Evolutionary conservation across 352 stramenopile species (phyloP), one percentile per base, ranked within the genome.

Genomic region (Bremia lactucae): DNA sequence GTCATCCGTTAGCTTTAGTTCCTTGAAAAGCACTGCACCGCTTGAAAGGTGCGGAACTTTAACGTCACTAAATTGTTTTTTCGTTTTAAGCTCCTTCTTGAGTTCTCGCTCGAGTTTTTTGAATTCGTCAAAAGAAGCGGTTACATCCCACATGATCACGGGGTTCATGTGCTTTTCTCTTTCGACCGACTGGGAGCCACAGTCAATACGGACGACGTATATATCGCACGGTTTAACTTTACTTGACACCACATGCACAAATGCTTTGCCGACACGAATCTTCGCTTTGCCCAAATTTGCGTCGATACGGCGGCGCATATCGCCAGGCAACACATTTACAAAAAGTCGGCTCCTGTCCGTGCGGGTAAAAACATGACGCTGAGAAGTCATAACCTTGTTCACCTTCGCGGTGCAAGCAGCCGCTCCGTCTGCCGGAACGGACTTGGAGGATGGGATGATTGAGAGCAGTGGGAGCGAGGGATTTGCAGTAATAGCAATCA

Each of bases 161-260:
- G 73, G 77, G 38, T 89, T 89, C 72, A 89, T 83, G 62, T 87
- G 75, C 50, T 90, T 87, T 45, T 90, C 69, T 18, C 51, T 38
- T 1, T 20, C 38, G 11, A 42, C 36, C 16, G 43, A 67, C 13
- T 59, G 52, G 4, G 48, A 31, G 5, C 62, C 53, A 40, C 75
- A 87, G 57, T 90, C 78, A 16, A 90, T 68, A 16, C 78, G 74
- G 13, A 90, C 60, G 18, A 90, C 61, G 52, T 88, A 90, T 26
- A 78, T 62, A 39, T 90, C 78, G 14, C 71, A 48, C 0, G 54
- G 41, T 39, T 84, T 78, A 31, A 64, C 63, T 4, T 46, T 52
- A 22, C 47, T 52, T 3, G 56, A 38, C 14, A 71, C 45, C 1
- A 49, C 28, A 35, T 78, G 67, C 37, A 72, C 33, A 35, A 80